A percentile compares a stretch with the other conserved stretches of the same genome.
phyloP scores from a whole-genome alignment of 108 stramenopile genomes.

The Skeletonema costatum region DNA sequence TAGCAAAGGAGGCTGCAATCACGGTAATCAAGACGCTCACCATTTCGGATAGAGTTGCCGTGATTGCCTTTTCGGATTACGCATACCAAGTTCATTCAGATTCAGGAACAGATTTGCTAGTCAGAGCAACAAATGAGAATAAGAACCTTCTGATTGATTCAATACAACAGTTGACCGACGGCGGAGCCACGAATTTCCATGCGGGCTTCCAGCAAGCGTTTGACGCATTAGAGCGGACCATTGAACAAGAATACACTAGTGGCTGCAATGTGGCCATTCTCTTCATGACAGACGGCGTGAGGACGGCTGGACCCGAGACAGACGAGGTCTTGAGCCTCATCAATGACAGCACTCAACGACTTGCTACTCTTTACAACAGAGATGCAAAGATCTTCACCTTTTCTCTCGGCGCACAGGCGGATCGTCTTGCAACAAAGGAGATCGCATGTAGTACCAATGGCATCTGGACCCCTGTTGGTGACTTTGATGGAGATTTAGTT shows the following conservation, averaged over 20 bases:
- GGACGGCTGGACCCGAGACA: no score
- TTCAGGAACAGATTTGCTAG: constrained; percentile 14
- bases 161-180: no score
- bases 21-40: no score
- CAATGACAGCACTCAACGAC: constrained; percentile 7
- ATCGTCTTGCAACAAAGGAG: no score
- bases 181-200: constrained; percentile 38
- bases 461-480: no score
- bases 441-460: no score
- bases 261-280: no score
- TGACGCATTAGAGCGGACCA: background rate
- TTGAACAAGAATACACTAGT: no score
- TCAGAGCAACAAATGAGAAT: background rate
- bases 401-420: no score
- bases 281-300: no score
- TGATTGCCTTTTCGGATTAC: constrained; percentile 27
- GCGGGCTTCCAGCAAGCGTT: constrained; percentile 33
- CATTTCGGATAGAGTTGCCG: constrained; percentile 16
- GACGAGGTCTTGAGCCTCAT: constrained; percentile 29
- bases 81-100: constrained; percentile 21
- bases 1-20: background rate
- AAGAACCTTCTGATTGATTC: background rate
- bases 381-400: background rate
- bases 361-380: background rate
- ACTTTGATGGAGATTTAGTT: no score